Conservation (phyloP, 371 early-diverging fungal genomes). For the Mucor ambiguus region DNA sequence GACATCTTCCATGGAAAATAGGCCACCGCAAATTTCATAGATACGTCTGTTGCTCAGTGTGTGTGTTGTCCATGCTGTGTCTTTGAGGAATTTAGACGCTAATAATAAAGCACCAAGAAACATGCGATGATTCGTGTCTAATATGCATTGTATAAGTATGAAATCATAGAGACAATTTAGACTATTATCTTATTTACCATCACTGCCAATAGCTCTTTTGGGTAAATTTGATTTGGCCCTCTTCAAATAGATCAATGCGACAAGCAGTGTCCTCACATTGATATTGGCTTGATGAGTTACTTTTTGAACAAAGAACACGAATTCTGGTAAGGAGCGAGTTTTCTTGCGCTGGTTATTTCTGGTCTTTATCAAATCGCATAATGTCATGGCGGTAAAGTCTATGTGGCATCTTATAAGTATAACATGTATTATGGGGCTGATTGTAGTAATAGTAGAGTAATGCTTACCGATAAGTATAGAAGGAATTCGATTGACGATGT, state of each 20-base stretch:
- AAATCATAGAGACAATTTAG: not conserved
- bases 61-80: slow-evolving; percentile 62
- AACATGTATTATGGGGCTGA: not conserved
- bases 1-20: slow-evolving; percentile 41
- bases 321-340: slow-evolving; percentile 40
- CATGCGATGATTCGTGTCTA: slow-evolving; percentile 68
- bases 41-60: slow-evolving; percentile 38
- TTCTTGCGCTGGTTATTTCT: slow-evolving; percentile 7
- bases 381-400: slow-evolving; percentile 34
- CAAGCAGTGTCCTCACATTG: slow-evolving; percentile 41
- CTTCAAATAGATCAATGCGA: slow-evolving; percentile 48
- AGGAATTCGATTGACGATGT: slow-evolving; percentile 5
- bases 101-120: slow-evolving; percentile 75
- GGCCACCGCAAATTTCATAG: slow-evolving; percentile 40
- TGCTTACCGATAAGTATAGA: slow-evolving; percentile 23
- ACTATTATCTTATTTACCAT: slow-evolving; percentile 23
- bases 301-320: slow-evolving; percentile 49
- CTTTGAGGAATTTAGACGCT: slow-evolving; percentile 77
- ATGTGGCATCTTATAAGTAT: too few relatives aligned
- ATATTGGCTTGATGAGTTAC: slow-evolving; percentile 42
- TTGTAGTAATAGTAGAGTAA: too few relatives aligned
- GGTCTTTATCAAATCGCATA: slow-evolving; percentile 33
- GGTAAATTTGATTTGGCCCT: slow-evolving; percentile 46
- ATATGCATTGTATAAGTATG: not conserved
- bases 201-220: slow-evolving; percentile 41